Percentiles rank a stretch among this genome's conserved stretches.
phyloP scores from a whole-genome alignment of 495 filamentous ascomycete genomes.

The Hypoxylon lienhwacheense region DNA sequence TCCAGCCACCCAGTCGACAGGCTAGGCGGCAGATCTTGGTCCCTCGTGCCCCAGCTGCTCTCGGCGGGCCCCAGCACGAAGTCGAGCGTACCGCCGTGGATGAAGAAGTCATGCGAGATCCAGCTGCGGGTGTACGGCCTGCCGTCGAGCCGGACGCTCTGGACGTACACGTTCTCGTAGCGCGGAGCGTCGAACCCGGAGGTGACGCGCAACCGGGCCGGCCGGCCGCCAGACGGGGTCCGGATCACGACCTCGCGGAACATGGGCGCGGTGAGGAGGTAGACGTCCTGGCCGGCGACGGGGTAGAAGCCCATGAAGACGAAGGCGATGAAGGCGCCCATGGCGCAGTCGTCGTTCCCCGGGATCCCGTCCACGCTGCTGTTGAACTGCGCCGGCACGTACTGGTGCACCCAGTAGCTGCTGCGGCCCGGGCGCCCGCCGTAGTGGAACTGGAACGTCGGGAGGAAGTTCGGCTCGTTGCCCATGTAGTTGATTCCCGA shows the following conservation, averaged over 20 bases:
- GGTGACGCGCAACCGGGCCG: conserved; percentile 59
- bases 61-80: conserved; percentile 64
- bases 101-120: conserved; percentile 74
- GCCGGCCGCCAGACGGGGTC: conserved; percentile 56
- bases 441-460: conserved; percentile 75
- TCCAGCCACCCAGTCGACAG: conserved; percentile 41
- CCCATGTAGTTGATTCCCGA: conserved; percentile 68
- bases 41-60: conserved; percentile 67
- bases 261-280: conserved; percentile 66
- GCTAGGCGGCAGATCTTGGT: conserved; percentile 69
- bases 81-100: conserved; percentile 65
- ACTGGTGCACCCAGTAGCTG: conserved; percentile 60
- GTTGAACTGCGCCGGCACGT: conserved; percentile 70
- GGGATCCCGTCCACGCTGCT: conserved; percentile 64
- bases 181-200: conserved; percentile 60
- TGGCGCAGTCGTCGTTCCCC: conserved; percentile 75
- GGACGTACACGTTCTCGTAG: conserved; percentile 66
- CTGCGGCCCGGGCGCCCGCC: conserved; percentile 66
- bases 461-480: conserved; percentile 74
- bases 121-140: conserved; percentile 65
- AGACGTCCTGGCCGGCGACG: conserved; percentile 72
- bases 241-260: conserved; percentile 66
- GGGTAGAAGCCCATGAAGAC: conserved; percentile 75
- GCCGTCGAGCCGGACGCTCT: conserved; percentile 66
- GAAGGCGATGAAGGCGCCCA: conserved; percentile 71